These are phyloP conservation scores for Globisporangium recalcitrans DNA, from an alignment of 352 stramenopile genomes.

Conservation along the genomic window DNA sequence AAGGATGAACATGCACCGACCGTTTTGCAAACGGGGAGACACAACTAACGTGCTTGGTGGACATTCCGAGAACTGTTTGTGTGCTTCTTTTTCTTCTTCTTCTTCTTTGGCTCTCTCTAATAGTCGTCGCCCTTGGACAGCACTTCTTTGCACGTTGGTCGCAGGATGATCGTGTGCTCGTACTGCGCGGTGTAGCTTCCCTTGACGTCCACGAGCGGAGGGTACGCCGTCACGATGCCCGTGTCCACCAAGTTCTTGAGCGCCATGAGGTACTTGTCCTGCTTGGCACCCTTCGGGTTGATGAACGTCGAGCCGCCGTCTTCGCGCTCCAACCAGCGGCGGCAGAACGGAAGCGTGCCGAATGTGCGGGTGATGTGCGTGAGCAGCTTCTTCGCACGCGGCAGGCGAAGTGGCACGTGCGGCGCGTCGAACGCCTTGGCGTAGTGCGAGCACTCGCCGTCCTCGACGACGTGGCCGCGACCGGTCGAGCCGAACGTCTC, in stretches of 20 bases:
- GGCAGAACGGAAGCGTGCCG: slow-evolving; percentile 92
- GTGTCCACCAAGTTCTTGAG: slow-evolving; percentile 93
- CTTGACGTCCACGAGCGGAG: slow-evolving; percentile 91
- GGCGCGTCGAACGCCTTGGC: background rate
- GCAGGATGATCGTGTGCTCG: slow-evolving; percentile 95
- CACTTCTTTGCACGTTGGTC: slow-evolving; percentile 94
- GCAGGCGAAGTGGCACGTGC: slow-evolving; percentile 30
- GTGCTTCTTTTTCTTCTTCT: background rate
- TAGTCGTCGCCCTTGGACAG: slow-evolving; percentile 94
- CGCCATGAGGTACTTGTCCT: slow-evolving; percentile 91
- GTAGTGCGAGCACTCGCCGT: background rate
- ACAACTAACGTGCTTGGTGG: background rate
- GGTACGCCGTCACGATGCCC: slow-evolving; percentile 90
- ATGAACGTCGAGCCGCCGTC: slow-evolving; percentile 85
- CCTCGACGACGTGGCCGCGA: background rate
- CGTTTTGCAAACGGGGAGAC: no score
- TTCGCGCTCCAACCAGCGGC: slow-evolving; percentile 89
- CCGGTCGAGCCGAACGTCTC: background rate
- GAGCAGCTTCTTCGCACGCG: slow-evolving; percentile 84
- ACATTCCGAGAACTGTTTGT: background rate
- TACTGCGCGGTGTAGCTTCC: slow-evolving; percentile 96
- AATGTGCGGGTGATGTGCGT: slow-evolving; percentile 95
- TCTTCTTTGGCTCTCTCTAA: slow-evolving; percentile 26
- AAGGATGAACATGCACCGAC: background rate
- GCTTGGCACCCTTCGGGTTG: slow-evolving; percentile 72